Percentiles rank a stretch among this genome's conserved stretches.
These are phyloP conservation scores for Hypomyces perniciosus DNA, from an alignment of 2,329 filamentous ascomycete species.

Conservation along the genomic window DNA sequence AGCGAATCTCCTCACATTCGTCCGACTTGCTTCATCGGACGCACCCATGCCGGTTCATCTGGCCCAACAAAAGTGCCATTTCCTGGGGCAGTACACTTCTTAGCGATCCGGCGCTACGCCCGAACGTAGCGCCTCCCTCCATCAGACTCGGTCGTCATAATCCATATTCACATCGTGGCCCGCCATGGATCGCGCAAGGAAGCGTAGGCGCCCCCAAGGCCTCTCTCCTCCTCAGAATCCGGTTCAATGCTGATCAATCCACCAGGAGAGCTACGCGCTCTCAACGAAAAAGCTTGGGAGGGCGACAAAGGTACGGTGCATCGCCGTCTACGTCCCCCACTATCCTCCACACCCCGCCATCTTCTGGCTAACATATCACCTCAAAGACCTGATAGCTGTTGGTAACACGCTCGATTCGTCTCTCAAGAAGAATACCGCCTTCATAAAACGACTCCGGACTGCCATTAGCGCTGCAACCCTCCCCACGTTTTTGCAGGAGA, in stretches of 20 bases:
- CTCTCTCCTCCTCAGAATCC: not conserved
- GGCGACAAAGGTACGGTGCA: slow-evolving; percentile 67
- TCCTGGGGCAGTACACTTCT: slow-evolving; percentile 33
- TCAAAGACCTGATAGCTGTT: slow-evolving; percentile 68
- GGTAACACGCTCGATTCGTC: slow-evolving; percentile 83
- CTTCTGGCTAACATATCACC: not conserved
- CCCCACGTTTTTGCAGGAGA: slow-evolving; percentile 81
- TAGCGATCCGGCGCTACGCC: slow-evolving; percentile 33
- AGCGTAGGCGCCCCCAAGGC: slow-evolving; percentile 41
- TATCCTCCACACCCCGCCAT: not conserved
- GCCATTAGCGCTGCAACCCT: slow-evolving; percentile 76
- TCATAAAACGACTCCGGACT: slow-evolving; percentile 92
- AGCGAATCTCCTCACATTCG: slow-evolving; percentile 2
- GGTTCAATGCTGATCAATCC: not conserved
- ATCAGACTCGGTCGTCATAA: slow-evolving; percentile 9
- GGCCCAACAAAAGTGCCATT: slow-evolving; percentile 28
- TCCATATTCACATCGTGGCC: slow-evolving; percentile 28
- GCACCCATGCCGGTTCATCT: slow-evolving; percentile 36
- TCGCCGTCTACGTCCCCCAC: not conserved
- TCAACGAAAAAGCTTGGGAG: slow-evolving; percentile 84
- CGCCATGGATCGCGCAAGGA: slow-evolving; percentile 59
- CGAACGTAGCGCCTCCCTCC: slow-evolving; percentile 41
- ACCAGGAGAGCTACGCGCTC: slow-evolving; percentile 78
- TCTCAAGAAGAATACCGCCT: slow-evolving; percentile 95
- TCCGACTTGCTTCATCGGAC: slow-evolving; percentile 24